Evolutionary conservation across 106 monocot genomes (phyloP).

Genomic region (Iris macrosiphon): DNA sequence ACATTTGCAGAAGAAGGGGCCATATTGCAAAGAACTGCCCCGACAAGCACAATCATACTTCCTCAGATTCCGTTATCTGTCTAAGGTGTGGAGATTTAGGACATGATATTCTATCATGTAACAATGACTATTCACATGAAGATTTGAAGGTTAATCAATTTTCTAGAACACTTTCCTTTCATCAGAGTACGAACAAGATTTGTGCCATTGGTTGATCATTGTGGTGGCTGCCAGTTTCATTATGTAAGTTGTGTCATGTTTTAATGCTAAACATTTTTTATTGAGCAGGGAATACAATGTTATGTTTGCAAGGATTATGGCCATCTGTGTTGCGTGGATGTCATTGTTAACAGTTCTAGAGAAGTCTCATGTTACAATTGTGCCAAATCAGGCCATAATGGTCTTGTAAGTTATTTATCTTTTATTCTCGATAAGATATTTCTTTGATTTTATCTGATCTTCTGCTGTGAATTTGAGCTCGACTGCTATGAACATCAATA

Average conservation of each 20-base stretch:
- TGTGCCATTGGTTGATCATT: background rate
- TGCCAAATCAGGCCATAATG: slow-evolving; percentile 74
- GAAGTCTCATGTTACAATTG: slow-evolving; percentile 82
- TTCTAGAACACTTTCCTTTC: background rate
- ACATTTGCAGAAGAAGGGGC: slow-evolving; percentile 75
- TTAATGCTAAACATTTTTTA: background rate
- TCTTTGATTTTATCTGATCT: background rate
- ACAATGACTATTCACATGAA: slow-evolving; percentile 35
- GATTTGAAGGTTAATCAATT: slow-evolving; percentile 31
- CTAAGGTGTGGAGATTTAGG: slow-evolving; percentile 70
- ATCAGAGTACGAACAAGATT: background rate
- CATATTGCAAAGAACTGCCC: slow-evolving; percentile 85
- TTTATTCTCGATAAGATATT: background rate
- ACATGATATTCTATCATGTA: slow-evolving; percentile 77
- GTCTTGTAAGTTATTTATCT: slow-evolving; percentile 43
- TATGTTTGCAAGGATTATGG: slow-evolving; percentile 80
- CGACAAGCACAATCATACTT: slow-evolving; percentile 36
- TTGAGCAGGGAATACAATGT: slow-evolving; percentile 78
- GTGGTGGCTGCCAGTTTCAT: background rate
- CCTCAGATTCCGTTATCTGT: slow-evolving; percentile 49
- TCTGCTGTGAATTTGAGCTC: background rate
- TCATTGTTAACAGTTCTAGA: slow-evolving; percentile 30
- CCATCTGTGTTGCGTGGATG: slow-evolving; percentile 81
- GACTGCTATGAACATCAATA: slow-evolving; percentile 1
- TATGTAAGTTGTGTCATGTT: background rate